Evolutionary conservation across 345 rosid genomes (phyloP).

Genomic region (Populus alba): DNA sequence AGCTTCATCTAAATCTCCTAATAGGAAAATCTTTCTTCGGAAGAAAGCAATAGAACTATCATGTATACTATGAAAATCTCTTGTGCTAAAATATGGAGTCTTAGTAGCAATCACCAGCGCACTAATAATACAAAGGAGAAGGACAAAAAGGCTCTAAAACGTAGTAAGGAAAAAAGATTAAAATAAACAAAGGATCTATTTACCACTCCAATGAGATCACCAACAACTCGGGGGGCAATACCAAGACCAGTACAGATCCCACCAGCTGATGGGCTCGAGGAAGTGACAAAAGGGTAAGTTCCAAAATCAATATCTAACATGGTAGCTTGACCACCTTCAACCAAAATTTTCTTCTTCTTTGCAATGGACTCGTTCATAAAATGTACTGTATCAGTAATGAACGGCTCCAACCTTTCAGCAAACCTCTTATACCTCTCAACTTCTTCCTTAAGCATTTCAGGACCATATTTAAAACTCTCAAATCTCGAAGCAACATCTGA

Average conservation of each 20-base stretch:
- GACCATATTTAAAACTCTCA: conserved; percentile 58
- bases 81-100: not conserved
- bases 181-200: conserved; percentile 16
- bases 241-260: conserved; percentile 97
- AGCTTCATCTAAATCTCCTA: too few relatives aligned
- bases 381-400: conserved; percentile 80
- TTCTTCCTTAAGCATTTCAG: conserved; percentile 75
- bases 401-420: conserved; percentile 92
- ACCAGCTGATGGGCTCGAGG: conserved; percentile 97
- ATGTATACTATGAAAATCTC: too few relatives aligned
- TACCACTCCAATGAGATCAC: conserved; percentile 95
- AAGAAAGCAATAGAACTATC: too few relatives aligned
- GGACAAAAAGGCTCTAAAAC: not conserved
- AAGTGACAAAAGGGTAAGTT: conserved; percentile 95
- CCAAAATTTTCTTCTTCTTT: conserved; percentile 76
- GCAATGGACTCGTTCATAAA: conserved; percentile 72
- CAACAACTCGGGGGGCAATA: conserved; percentile 84
- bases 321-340: conserved; percentile 99
- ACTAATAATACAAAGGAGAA: not conserved
- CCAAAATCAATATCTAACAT: conserved; percentile 97
- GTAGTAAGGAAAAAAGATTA: not conserved
- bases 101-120: not conserved
- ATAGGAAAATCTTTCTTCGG: too few relatives aligned
- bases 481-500: conserved; percentile 82
- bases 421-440: conserved; percentile 87